These are phyloP conservation scores for Penicillium sp. DNA, from an alignment of 2,329 filamentous ascomycete genomes.

Conservation along the genomic window DNA sequence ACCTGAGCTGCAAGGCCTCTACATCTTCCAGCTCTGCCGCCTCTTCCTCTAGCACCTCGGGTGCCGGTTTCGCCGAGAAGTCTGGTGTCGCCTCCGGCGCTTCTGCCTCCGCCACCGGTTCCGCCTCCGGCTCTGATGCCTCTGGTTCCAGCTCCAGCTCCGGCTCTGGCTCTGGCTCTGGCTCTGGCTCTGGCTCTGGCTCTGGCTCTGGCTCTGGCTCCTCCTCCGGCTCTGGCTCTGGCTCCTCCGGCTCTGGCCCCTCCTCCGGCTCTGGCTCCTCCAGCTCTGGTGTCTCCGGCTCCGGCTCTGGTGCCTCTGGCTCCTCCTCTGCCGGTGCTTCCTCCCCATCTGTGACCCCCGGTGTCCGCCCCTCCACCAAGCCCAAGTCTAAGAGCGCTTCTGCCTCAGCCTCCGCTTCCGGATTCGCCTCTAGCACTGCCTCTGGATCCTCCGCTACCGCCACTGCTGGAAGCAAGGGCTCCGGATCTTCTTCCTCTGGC, in stretches of 20 bases:
- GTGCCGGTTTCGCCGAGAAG: neutral
- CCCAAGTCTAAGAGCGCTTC: conserved; percentile 11
- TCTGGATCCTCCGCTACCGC: conserved; percentile 1
- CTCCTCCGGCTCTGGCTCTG: neutral
- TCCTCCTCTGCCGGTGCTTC: conserved; percentile 6
- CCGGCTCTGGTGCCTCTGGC: conserved; percentile 6
- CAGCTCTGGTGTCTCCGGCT: conserved; percentile 20
- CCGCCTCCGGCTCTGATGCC: conserved; percentile 10
- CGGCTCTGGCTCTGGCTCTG: neutral
- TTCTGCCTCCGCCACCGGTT: conserved; percentile 14
- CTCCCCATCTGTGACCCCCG: neutral
- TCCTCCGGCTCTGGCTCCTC: neutral
- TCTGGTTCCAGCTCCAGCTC: conserved; percentile 5
- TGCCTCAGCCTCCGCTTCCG: conserved; percentile 1
- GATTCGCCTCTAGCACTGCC: conserved; percentile 1
- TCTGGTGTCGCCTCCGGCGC: conserved; percentile 23
- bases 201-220: conserved; percentile 7
- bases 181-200: conserved; percentile 3
- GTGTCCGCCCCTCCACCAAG: conserved; percentile 10
- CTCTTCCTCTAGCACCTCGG: conserved; percentile 23
- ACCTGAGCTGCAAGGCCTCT: conserved; percentile 35
- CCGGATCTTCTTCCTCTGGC: conserved; percentile 12
- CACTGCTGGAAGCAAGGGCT: conserved; percentile 3
- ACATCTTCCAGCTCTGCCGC: conserved; percentile 25
- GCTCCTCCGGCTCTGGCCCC: conserved; percentile 8